phyloP scores from a whole-genome alignment of 2,329 filamentous ascomycete genomes.

The Trichoderma sp. region DNA sequence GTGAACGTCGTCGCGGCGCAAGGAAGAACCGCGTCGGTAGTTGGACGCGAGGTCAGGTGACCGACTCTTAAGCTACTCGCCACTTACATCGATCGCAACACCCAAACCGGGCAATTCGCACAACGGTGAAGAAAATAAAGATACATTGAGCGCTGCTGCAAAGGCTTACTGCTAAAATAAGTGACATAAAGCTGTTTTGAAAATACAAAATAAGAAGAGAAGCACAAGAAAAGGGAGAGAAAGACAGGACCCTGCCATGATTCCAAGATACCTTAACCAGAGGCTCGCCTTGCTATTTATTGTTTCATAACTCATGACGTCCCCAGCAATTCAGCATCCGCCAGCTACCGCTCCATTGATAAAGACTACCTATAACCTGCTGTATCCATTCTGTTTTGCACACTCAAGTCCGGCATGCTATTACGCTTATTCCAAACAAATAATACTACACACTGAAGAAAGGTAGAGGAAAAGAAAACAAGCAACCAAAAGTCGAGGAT shows the following conservation, averaged over 20 bases:
- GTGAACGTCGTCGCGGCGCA: not conserved
- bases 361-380: not conserved
- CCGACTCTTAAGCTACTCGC: slow-evolving; percentile 13
- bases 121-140: not conserved
- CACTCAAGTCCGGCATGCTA: not conserved
- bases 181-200: not conserved
- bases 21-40: not conserved
- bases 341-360: not conserved
- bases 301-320: not conserved
- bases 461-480: too few relatives aligned
- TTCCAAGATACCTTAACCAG: not conserved
- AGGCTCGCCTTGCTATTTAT: not conserved
- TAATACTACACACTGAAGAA: not conserved
- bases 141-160: not conserved
- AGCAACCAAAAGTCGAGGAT: not conserved
- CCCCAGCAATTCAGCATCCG: not conserved
- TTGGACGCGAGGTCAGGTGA: slow-evolving; percentile 26
- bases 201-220: not conserved
- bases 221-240: too few relatives aligned
- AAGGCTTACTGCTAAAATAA: not conserved
- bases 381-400: not conserved
- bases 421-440: not conserved
- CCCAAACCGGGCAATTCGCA: not conserved
- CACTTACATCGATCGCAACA: slow-evolving; percentile 1
- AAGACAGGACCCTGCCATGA: not conserved